Evolutionary conservation across 2,329 filamentous ascomycete species (phyloP).

Genomic region (Venturia aucupariae): DNA sequence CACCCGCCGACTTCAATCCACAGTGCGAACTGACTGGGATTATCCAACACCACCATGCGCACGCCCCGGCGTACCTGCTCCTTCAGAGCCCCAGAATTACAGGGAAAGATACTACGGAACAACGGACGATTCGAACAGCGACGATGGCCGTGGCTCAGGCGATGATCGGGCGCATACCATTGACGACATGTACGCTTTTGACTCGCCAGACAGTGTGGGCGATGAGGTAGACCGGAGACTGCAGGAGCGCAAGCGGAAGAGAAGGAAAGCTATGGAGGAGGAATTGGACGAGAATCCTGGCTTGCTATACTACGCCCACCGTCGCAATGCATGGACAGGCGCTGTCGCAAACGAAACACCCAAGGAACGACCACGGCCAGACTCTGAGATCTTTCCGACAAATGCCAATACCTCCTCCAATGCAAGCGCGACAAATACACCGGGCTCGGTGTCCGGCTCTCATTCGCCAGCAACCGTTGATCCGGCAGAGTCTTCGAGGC

Average conservation of each 20-base stretch:
- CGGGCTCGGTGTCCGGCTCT: not conserved
- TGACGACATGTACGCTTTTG: constrained; percentile 25
- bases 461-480: not conserved
- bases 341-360: constrained; percentile 43
- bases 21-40: constrained; percentile 16
- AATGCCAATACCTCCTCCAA: constrained; percentile 16
- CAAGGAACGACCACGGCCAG: constrained; percentile 35
- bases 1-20: constrained; percentile 8
- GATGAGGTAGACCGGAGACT: constrained; percentile 25
- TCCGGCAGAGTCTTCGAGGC: not conserved
- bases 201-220: constrained; percentile 36
- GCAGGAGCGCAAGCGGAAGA: constrained; percentile 28
- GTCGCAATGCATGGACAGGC: constrained; percentile 78
- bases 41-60: constrained; percentile 25
- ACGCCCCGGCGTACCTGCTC: constrained; percentile 17
- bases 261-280: constrained; percentile 28
- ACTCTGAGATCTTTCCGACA: constrained; percentile 27
- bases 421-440: not conserved
- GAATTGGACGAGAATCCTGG: constrained; percentile 66
- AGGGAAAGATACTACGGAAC: constrained; percentile 36
- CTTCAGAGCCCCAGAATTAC: constrained; percentile 23
- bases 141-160: constrained; percentile 16
- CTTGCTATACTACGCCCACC: constrained; percentile 65
- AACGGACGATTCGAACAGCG: constrained; percentile 14
- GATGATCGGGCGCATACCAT: not conserved